phyloP scores from a whole-genome alignment of 805 yeast species.

The Candida schatavii region DNA sequence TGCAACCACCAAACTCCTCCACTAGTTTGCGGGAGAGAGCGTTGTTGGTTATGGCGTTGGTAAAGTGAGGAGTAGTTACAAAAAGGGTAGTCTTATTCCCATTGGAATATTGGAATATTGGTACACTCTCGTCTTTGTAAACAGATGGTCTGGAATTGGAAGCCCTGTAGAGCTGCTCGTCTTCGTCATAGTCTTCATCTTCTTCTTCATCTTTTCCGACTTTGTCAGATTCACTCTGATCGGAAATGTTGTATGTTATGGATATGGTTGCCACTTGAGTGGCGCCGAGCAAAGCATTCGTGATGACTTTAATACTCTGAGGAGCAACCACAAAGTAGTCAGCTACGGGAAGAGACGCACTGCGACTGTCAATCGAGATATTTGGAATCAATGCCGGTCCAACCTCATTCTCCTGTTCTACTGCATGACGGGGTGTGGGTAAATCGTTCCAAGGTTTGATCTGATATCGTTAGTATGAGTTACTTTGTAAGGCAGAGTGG shows the following conservation, averaged over 20 bases:
- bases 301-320: conserved; percentile 18
- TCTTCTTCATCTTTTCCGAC: conserved; percentile 9
- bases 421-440: conserved; percentile 49
- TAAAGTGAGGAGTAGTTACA: conserved; percentile 32
- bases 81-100: conserved; percentile 8
- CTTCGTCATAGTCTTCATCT: conserved; percentile 40
- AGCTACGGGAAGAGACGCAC: conserved; percentile 5
- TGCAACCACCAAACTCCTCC: conserved; percentile 9
- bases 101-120: conserved; percentile 15
- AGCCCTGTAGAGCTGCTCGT: conserved; percentile 47
- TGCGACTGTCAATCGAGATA: conserved; percentile 13
- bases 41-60: conserved; percentile 34
- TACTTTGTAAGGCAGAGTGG: too few species aligned
- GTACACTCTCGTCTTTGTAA: conserved; percentile 21
- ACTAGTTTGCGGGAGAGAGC: conserved; percentile 23
- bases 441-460: conserved; percentile 50
- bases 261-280: not conserved
- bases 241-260: conserved; percentile 12
- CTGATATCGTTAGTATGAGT: too few species aligned
- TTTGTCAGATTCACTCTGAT: conserved; percentile 2
- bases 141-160: conserved; percentile 18
- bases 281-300: conserved; percentile 12
- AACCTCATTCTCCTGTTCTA: conserved; percentile 40
- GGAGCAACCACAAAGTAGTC: conserved; percentile 31
- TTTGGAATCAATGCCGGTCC: conserved; percentile 28